Evolutionary conservation across 1,139 yeast species (phyloP).

Genomic region (Suzukiozyma palmioleophila): DNA sequence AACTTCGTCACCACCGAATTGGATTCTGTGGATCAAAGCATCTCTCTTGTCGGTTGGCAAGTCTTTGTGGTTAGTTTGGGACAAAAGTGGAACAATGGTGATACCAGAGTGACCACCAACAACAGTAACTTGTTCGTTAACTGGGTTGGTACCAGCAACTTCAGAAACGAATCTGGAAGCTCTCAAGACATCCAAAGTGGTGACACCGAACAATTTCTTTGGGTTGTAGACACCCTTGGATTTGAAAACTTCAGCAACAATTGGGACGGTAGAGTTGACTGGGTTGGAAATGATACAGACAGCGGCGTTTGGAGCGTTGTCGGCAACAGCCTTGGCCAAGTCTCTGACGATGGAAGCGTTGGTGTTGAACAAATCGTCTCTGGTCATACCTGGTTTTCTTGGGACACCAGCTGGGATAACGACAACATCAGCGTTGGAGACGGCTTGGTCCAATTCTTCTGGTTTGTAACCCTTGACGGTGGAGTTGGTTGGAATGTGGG

Average conservation of each 20-base stretch:
- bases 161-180: constrained; percentile 78
- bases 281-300: constrained; percentile 87
- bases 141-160: constrained; percentile 52
- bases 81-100: constrained; percentile 85
- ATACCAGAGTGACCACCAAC: constrained; percentile 98
- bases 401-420: constrained; percentile 97
- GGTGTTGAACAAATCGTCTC: constrained; percentile 91
- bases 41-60: constrained; percentile 55
- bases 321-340: constrained; percentile 77
- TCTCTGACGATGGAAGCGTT: constrained; percentile 88
- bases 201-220: constrained; percentile 82
- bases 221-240: constrained; percentile 74
- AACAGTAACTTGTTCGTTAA: constrained; percentile 67
- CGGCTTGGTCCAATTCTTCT: constrained; percentile 54
- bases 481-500: constrained; percentile 84
- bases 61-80: constrained; percentile 52
- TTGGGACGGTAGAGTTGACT: constrained; percentile 92
- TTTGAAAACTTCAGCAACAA: constrained; percentile 82
- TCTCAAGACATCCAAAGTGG: constrained; percentile 86
- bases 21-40: constrained; percentile 79
- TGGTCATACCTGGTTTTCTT: constrained; percentile 97
- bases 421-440: constrained; percentile 69
- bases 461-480: constrained; percentile 69
- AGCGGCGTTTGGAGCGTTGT: constrained; percentile 68
- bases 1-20: constrained; percentile 96